phyloP scores from a whole-genome alignment of 306 rosid genomes.

The Casuarina equisetifolia region DNA sequence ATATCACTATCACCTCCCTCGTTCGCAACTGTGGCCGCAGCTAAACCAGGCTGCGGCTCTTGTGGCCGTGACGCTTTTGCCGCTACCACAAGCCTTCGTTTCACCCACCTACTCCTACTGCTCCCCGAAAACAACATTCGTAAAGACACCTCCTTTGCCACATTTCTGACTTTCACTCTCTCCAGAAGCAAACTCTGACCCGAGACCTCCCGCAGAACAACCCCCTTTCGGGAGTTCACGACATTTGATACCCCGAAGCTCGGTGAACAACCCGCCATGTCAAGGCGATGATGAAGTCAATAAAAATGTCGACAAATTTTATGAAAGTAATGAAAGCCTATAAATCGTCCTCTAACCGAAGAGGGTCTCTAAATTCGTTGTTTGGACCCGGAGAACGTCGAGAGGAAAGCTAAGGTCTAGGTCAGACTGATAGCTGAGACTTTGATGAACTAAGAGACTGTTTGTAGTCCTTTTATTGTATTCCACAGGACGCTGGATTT shows the following conservation, averaged over 20 bases:
- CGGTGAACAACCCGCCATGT: slow-evolving; percentile 56
- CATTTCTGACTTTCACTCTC: slow-evolving; percentile 42
- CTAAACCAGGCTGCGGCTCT: slow-evolving; percentile 41
- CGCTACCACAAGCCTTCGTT: slow-evolving; percentile 31
- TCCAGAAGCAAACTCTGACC: slow-evolving; percentile 32
- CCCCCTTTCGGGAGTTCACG: slow-evolving; percentile 42
- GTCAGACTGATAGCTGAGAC: too few species aligned
- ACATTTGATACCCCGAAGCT: slow-evolving; percentile 43
- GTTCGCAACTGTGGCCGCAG: slow-evolving; percentile 33
- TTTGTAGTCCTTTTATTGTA: too few species aligned
- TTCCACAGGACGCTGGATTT: too few species aligned
- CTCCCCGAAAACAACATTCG: slow-evolving; percentile 29
- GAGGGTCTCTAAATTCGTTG: background rate
- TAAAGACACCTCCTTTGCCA: slow-evolving; percentile 43
- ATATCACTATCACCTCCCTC: slow-evolving; percentile 38
- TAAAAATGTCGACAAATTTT: slow-evolving; percentile 42
- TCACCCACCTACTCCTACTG: slow-evolving; percentile 33
- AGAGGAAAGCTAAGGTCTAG: background rate
- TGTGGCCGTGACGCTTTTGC: slow-evolving; percentile 44
- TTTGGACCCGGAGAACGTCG: background rate
- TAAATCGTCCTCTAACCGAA: background rate
- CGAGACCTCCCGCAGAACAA: slow-evolving; percentile 39
- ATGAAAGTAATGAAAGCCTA: slow-evolving; percentile 1
- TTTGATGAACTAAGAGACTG: too few species aligned
- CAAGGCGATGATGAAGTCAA: slow-evolving; percentile 18